phyloP scores from a whole-genome alignment of 148 eudicot genomes.

The Camellia lanceoleosa region DNA sequence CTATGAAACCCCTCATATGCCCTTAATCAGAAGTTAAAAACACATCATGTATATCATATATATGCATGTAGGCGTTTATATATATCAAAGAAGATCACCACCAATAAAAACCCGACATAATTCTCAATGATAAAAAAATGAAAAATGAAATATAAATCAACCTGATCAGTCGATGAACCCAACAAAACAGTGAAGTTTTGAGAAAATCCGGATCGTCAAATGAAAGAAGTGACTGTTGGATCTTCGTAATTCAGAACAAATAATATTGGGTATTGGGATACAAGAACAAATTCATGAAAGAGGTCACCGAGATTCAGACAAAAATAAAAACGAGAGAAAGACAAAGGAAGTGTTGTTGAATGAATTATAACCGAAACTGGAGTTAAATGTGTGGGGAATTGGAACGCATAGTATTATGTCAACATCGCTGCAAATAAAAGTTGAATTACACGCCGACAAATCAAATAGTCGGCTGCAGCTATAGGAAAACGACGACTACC shows the following conservation, averaged over 20 bases:
- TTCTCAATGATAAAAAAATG: neutral
- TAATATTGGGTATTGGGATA: neutral
- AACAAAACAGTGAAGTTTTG: neutral
- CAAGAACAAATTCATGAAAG: too few species aligned
- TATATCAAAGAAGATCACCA: neutral
- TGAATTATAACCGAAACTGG: too few species aligned
- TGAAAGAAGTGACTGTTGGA: neutral
- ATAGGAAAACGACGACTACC: neutral
- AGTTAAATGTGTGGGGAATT: too few species aligned
- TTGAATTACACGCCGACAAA: neutral
- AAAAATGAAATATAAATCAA: neutral
- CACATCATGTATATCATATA: neutral
- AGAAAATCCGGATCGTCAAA: neutral
- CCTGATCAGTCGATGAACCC: constrained; percentile 11
- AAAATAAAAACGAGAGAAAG: neutral
- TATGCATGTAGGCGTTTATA: neutral
- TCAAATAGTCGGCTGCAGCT: neutral
- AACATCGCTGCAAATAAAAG: too few species aligned
- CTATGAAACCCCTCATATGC: too few species aligned
- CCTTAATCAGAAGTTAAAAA: too few species aligned
- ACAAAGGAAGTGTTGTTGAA: neutral
- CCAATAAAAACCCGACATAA: neutral
- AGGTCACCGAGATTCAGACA: neutral
- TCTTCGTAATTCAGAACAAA: neutral
- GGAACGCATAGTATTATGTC: too few species aligned